Evolutionary conservation across 116 monocot species (phyloP).

Genomic region (Iris pallida): DNA sequence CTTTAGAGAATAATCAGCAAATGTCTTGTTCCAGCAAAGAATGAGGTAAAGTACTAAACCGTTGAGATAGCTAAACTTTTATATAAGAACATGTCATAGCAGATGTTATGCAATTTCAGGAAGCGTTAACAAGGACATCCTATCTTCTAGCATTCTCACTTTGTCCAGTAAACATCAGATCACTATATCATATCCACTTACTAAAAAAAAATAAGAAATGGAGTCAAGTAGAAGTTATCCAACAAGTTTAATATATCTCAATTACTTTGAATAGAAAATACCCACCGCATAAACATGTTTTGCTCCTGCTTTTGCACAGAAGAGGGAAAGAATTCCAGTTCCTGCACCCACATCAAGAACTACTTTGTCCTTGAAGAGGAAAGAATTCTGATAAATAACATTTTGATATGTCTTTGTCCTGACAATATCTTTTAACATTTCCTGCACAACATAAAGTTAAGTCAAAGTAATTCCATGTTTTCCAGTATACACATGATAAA

Average conservation of each 20-base stretch:
- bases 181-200: no score
- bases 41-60: neutral
- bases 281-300: conserved; percentile 94
- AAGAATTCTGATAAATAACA: conserved; percentile 82
- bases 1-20: no score
- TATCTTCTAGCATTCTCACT: no score
- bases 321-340: conserved; percentile 92
- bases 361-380: conserved; percentile 82
- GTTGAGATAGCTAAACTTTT: neutral
- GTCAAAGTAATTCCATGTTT: neutral
- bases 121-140: neutral
- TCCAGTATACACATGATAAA: no score
- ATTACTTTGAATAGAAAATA: neutral
- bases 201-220: no score
- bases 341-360: conserved; percentile 98
- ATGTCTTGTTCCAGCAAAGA: neutral
- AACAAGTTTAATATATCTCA: no score
- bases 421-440: conserved; percentile 96
- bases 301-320: conserved; percentile 97
- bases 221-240: no score
- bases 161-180: no score
- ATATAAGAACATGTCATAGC: neutral
- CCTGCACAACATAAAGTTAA: conserved; percentile 41
- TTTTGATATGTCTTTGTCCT: conserved; percentile 95
- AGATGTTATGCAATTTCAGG: neutral